A percentile compares a stretch with the other conserved stretches of the same genome.
These are phyloP conservation scores for Aspergillus nanangensis DNA, from an alignment of 495 filamentous ascomycete genomes.

Conservation along the genomic window DNA sequence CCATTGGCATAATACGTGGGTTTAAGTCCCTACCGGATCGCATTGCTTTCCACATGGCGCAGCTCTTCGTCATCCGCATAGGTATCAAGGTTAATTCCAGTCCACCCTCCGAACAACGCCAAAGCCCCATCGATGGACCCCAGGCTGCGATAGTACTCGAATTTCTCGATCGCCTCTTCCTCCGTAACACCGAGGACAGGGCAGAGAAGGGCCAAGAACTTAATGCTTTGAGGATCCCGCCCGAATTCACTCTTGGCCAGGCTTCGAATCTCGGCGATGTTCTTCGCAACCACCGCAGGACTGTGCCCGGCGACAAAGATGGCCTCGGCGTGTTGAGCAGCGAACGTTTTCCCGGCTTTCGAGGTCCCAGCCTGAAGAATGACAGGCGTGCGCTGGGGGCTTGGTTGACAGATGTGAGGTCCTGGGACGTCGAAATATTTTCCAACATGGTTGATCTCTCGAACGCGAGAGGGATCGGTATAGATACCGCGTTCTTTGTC, in stretches of 20 bases:
- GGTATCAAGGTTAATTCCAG: constrained; percentile 48
- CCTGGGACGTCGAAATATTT: constrained; percentile 64
- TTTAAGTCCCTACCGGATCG: constrained; percentile 55
- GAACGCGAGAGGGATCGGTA: constrained; percentile 53
- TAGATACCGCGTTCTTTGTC: constrained; percentile 53
- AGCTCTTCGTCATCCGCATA: constrained; percentile 54
- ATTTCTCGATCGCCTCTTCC: constrained; percentile 51
- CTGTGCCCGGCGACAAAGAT: constrained; percentile 49
- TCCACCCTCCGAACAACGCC: constrained; percentile 56
- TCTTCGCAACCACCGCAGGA: constrained; percentile 42
- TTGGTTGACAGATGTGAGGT: constrained; percentile 60
- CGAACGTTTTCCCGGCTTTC: constrained; percentile 57
- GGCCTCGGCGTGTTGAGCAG: constrained; percentile 54
- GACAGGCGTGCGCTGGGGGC: constrained; percentile 61
- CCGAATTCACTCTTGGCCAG: constrained; percentile 41
- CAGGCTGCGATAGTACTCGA: constrained; percentile 41
- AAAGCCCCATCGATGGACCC: constrained; percentile 51
- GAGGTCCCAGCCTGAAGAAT: constrained; percentile 64
- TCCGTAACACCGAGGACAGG: constrained; percentile 50
- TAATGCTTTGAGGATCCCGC: constrained; percentile 45
- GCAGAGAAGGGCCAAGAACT: constrained; percentile 49
- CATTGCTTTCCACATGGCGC: constrained; percentile 58
- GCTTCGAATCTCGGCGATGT: constrained; percentile 46
- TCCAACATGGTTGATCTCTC: constrained; percentile 62
- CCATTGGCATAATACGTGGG: too few species aligned